Conservation (phyloP, 148 eudicot species). For the Vaccinium corymbosum region DNA sequence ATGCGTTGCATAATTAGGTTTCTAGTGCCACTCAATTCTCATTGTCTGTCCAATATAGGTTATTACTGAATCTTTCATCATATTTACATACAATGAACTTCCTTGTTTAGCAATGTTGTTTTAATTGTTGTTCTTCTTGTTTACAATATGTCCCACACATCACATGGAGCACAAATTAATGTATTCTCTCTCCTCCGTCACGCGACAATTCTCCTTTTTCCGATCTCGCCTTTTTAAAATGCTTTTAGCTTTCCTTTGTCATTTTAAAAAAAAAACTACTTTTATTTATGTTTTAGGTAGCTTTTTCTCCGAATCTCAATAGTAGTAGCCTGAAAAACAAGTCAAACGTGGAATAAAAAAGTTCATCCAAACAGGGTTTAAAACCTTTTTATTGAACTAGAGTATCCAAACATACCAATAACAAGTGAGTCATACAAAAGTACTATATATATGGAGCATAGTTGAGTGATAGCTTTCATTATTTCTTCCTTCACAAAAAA, state of each 20-base stretch:
- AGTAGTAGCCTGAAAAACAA: background rate
- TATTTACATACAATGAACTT: slow-evolving; percentile 15
- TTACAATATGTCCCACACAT: background rate
- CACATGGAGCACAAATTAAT: slow-evolving; percentile 22
- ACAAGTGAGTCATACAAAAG: background rate
- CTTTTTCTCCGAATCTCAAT: background rate
- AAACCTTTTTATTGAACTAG: background rate
- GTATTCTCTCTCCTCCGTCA: background rate
- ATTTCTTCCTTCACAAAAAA: background rate
- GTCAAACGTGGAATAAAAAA: background rate
- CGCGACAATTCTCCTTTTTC: background rate
- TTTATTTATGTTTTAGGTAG: background rate
- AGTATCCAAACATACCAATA: background rate
- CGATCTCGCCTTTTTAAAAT: background rate
- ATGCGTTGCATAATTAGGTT: background rate
- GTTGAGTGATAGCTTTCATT: background rate
- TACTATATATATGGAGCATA: background rate
- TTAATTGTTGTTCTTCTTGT: background rate
- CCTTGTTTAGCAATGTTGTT: background rate
- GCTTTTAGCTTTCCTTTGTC: background rate
- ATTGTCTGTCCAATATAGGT: slow-evolving; percentile 12
- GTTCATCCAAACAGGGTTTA: background rate
- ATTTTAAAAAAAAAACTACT: too few species aligned
- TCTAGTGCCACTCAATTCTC: slow-evolving; percentile 12
- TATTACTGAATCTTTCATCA: slow-evolving; percentile 1